These are phyloP conservation scores for Phaeotremella fagi DNA, from an alignment of 768 basidiomycete genomes.

Conservation along the genomic window DNA sequence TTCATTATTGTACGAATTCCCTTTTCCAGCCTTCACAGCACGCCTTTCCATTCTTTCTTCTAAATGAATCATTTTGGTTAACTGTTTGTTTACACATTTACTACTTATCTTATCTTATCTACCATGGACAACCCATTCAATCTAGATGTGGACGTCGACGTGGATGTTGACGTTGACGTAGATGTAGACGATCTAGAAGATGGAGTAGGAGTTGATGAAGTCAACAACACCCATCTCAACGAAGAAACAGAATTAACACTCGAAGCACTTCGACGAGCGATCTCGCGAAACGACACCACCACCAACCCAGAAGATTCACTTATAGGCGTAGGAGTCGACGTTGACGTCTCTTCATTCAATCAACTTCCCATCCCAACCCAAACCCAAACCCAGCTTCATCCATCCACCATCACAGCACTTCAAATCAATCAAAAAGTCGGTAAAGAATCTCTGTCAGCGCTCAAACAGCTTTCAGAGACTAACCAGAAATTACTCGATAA, in stretches of 20 bases:
- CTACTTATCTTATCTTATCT: conserved; percentile 24
- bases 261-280: conserved; percentile 29
- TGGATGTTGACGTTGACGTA: no score
- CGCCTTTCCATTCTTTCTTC: background rate
- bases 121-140: conserved; percentile 12
- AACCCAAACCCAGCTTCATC: no score
- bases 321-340: background rate
- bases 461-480: conserved; percentile 5
- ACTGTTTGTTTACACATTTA: conserved; percentile 9
- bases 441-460: background rate
- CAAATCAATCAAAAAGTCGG: background rate
- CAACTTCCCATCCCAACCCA: no score
- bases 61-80: background rate
- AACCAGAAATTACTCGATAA: conserved; percentile 17
- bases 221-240: conserved; percentile 1
- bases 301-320: background rate
- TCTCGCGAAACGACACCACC: conserved; percentile 6
- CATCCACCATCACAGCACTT: background rate
- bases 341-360: no score
- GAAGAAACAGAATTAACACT: conserved; percentile 22
- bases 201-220: no score
- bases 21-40: background rate
- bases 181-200: no score
- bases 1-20: background rate
- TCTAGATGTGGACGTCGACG: no score